These are phyloP conservation scores for Colletotrichum sp. DNA, from an alignment of 2,329 filamentous ascomycete genomes.

Conservation along the genomic window DNA sequence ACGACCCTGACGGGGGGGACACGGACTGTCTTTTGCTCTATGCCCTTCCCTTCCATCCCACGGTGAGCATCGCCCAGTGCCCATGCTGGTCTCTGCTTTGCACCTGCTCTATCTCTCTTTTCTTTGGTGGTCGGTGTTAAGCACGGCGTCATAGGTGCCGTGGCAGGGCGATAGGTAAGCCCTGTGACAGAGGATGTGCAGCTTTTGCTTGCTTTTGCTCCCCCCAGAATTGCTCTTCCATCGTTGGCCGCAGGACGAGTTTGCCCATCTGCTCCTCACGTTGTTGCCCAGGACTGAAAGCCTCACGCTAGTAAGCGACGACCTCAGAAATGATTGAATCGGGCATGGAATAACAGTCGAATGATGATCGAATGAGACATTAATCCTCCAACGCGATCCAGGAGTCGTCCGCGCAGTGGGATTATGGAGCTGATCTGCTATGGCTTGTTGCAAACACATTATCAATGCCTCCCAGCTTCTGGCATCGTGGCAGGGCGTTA, in stretches of 20 bases:
- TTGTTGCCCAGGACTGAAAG: neutral
- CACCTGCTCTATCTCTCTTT: neutral
- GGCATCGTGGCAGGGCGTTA: neutral
- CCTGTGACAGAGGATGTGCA: conserved; percentile 2
- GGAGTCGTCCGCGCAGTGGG: neutral
- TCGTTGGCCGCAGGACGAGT: neutral
- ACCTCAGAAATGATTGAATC: neutral
- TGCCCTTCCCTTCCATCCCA: neutral
- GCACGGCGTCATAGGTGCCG: neutral
- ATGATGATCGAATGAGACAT: conserved; percentile 19
- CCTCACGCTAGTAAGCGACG: neutral
- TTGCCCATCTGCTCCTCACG: neutral
- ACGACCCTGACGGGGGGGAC: conserved; percentile 16
- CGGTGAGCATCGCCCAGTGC: conserved; percentile 2
- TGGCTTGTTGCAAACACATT: neutral
- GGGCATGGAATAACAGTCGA: conserved; percentile 10
- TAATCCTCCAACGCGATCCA: neutral
- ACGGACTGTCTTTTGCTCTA: conserved; percentile 15
- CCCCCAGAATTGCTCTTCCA: neutral
- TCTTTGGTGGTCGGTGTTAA: neutral
- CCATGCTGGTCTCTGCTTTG: conserved; percentile 3
- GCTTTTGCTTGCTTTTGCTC: neutral
- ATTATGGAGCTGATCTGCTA: neutral
- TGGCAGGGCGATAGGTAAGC: neutral
- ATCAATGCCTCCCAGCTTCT: neutral